Percentiles rank a stretch among this genome's conserved stretches.
Evolutionary conservation across 257 asterid species (phyloP).

Genomic region (Gentiana dahurica): DNA sequence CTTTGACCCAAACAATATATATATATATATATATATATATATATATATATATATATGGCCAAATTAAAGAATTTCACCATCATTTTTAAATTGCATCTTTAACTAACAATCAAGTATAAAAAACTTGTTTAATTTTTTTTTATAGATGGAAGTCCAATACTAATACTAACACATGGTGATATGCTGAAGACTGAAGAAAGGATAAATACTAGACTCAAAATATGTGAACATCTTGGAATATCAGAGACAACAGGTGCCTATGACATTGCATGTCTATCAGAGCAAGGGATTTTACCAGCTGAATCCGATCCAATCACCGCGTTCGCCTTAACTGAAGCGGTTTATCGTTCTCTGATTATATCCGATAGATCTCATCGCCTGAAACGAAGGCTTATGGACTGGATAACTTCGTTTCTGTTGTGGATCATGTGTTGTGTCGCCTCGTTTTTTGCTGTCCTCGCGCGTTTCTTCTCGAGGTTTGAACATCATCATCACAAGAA

Average conservation of each 20-base stretch:
- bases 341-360: conserved; percentile 43
- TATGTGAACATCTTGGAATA: conserved; percentile 47
- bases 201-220: conserved; percentile 30
- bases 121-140: background rate
- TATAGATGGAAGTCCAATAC: conserved; percentile 51
- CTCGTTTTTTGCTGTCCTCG: conserved; percentile 36
- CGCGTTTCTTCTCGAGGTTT: conserved; percentile 38
- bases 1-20: too few species aligned
- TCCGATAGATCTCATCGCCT: conserved; percentile 54
- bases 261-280: conserved; percentile 51
- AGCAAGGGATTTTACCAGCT: conserved; percentile 49
- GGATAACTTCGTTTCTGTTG: conserved; percentile 10
- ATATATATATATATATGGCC: too few species aligned
- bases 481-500: conserved; percentile 14
- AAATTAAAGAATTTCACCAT: too few species aligned
- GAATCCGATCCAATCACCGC: conserved; percentile 49
- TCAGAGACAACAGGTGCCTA: conserved; percentile 53
- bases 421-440: conserved; percentile 47
- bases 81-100: background rate
- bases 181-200: conserved; percentile 34
- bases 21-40: too few species aligned
- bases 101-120: too few species aligned
- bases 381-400: conserved; percentile 31
- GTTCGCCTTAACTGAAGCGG: conserved; percentile 49
- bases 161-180: conserved; percentile 64